Conservation (phyloP, 352 stramenopile genomes). For the Globisporangium perplexum region DNA sequence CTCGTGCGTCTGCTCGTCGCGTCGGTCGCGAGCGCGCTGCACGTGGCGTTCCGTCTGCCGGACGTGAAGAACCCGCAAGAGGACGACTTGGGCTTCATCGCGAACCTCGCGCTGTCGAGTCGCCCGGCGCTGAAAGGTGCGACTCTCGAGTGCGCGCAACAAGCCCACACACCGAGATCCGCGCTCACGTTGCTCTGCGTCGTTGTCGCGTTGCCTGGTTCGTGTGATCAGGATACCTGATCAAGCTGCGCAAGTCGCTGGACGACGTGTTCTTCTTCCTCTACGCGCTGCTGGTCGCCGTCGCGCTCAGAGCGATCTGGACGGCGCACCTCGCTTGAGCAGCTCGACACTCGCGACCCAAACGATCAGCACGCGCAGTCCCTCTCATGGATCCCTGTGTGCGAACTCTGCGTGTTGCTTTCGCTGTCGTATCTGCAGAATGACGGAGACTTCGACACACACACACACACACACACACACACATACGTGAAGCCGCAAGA, state of each 20-base stretch:
- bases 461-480: too few species aligned
- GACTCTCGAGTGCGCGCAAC: background rate
- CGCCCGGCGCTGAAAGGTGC: slow-evolving; percentile 59
- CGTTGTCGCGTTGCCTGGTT: too few species aligned
- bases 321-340: slow-evolving; percentile 6
- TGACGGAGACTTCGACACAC: too few species aligned
- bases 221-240: slow-evolving; percentile 43
- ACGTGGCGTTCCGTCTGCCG: slow-evolving; percentile 40
- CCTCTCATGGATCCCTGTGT: too few species aligned
- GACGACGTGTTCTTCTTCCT: slow-evolving; percentile 78
- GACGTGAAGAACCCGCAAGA: slow-evolving; percentile 63
- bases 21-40: slow-evolving; percentile 24
- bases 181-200: background rate
- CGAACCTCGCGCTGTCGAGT: slow-evolving; percentile 52
- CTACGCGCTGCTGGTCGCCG: slow-evolving; percentile 46
- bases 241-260: slow-evolving; percentile 58
- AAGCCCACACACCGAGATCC: background rate
- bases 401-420: too few species aligned
- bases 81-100: slow-evolving; percentile 56
- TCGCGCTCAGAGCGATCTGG: slow-evolving; percentile 45
- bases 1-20: slow-evolving; percentile 50
- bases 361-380: too few species aligned
- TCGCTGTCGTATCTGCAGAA: too few species aligned
- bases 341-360: too few species aligned
- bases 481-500: too few species aligned